These are phyloP conservation scores for Pulveroboletus sp. DNA, from an alignment of 768 basidiomycete species.

Conservation along the genomic window DNA sequence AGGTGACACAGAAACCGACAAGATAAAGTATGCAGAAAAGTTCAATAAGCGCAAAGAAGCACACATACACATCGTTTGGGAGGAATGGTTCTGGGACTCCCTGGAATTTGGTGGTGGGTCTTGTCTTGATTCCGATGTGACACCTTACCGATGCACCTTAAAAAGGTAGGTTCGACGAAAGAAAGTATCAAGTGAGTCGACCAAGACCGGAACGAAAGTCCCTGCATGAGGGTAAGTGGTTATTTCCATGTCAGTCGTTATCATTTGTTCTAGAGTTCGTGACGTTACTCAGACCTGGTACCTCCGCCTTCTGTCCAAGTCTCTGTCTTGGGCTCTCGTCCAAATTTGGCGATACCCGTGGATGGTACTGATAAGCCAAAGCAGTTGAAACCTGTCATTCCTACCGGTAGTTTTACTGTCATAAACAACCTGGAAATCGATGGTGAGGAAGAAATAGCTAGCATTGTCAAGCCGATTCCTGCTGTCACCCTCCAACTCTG, in stretches of 20 bases:
- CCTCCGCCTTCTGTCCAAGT: constrained; percentile 13
- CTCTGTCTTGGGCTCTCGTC: constrained; percentile 12
- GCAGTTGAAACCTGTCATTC: constrained; percentile 11
- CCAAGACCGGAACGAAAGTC: constrained; percentile 57
- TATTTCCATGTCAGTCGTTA: neutral
- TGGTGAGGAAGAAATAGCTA: constrained; percentile 51
- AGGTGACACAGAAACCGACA: constrained; percentile 60
- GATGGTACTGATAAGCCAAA: constrained; percentile 17
- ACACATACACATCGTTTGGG: constrained; percentile 79
- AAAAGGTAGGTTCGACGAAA: constrained; percentile 62
- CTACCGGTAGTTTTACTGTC: constrained; percentile 17
- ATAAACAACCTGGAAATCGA: constrained; percentile 20
- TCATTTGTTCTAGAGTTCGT: neutral
- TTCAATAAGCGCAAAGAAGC: constrained; percentile 68
- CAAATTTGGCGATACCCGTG: constrained; percentile 7
- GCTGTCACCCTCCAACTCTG: constrained; percentile 63
- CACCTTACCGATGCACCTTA: neutral
- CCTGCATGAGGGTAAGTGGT: constrained; percentile 18
- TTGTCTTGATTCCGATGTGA: neutral
- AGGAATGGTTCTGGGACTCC: constrained; percentile 97
- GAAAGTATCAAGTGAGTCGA: constrained; percentile 49
- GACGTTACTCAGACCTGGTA: constrained; percentile 7
- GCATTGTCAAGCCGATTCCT: constrained; percentile 53
- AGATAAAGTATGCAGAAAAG: constrained; percentile 74
- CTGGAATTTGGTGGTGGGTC: constrained; percentile 62